A percentile compares a stretch with the other conserved stretches of the same genome.
phyloP scores from a whole-genome alignment of 495 filamentous ascomycete genomes.

The Hypoxylon cercidicola region DNA sequence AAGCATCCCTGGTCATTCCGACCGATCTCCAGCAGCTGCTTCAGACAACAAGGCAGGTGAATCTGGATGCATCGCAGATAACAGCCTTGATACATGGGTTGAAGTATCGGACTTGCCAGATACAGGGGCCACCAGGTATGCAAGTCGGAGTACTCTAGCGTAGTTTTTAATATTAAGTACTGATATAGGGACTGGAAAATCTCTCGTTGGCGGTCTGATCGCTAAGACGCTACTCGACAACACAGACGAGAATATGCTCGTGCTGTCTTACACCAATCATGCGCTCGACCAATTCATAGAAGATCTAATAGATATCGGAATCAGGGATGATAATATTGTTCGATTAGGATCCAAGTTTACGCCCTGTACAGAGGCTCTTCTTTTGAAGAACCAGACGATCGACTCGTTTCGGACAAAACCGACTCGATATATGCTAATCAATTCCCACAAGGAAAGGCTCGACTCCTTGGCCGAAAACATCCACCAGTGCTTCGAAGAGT shows the following conservation, averaged over 20 bases:
- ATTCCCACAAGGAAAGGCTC: conserved; percentile 48
- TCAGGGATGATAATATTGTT: conserved; percentile 64
- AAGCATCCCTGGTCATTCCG: conserved; percentile 1
- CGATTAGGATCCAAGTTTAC: conserved; percentile 75
- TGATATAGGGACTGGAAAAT: conserved; percentile 77
- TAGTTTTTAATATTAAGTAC: conserved; percentile 15
- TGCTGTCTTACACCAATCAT: conserved; percentile 75
- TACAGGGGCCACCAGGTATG: conserved; percentile 82
- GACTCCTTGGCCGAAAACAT: conserved; percentile 27
- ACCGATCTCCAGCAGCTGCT: conserved; percentile 27
- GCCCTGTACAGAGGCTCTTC: conserved; percentile 56
- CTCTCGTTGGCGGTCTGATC: conserved; percentile 76
- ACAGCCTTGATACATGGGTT: conserved; percentile 67
- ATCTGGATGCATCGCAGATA: conserved; percentile 68
- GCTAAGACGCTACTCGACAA: conserved; percentile 67
- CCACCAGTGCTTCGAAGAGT: conserved; percentile 18
- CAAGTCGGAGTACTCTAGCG: neutral
- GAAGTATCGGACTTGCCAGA: conserved; percentile 65
- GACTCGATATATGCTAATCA: conserved; percentile 54
- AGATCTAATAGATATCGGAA: conserved; percentile 72
- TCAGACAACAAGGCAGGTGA: conserved; percentile 38
- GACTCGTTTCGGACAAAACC: conserved; percentile 1
- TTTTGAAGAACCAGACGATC: conserved; percentile 56
- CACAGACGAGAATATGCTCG: conserved; percentile 65
- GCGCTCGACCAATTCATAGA: conserved; percentile 80